Base-by-base conservation (phyloP, 768 basidiomycete genomes). In the Boletus vermiculosoides region DNA sequence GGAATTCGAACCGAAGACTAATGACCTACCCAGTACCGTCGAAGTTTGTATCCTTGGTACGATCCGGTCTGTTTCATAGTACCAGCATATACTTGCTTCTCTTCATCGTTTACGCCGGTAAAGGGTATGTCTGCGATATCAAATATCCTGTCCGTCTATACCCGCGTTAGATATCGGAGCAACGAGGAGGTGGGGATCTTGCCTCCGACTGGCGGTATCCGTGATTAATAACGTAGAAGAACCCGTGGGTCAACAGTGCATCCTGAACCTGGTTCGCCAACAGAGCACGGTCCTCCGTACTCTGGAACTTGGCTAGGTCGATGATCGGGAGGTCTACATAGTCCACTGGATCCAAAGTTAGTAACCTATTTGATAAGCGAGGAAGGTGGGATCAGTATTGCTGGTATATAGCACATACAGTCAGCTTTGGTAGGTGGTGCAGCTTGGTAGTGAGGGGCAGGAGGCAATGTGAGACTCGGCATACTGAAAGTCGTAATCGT, bases 251-350 rank as follows among this genome's bases (percentile, higher is more conserved):
- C 48, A 71, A 68, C 72, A 84, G 76, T 2, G 83, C 83, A 47
- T 80, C 73, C 22, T 69, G 71, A 5, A 80, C 73, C 59, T 80
- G 73, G 7, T 62, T 50, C 0, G 77, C 76, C 1, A 85, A 66
- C 28, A 62, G 62, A 0, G 63, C 58, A 11, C 77, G 75, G 5
- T 72, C 77, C 55, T 79, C 75, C 0, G 65, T 59, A 12, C 73
- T 80, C 1, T 57, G 50, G 1, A 72, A 74, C 48, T 73, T 70
- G 11, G 81, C 72, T 16, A 86, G 62, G 59, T 85, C 83, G 50
- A 85, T 77, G 50, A 80, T 72, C 1, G 80, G 73, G 15, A 86
- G 75, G 40, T 83, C 79, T 3, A 80, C 84, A 64, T 72, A 79
- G 22, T 78, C 74, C 65, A 78, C 77, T 79, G 55, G 23, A 54